phyloP scores from a whole-genome alignment of 2,329 filamentous ascomycete genomes.

The Hypoxylon rubiginosum region DNA sequence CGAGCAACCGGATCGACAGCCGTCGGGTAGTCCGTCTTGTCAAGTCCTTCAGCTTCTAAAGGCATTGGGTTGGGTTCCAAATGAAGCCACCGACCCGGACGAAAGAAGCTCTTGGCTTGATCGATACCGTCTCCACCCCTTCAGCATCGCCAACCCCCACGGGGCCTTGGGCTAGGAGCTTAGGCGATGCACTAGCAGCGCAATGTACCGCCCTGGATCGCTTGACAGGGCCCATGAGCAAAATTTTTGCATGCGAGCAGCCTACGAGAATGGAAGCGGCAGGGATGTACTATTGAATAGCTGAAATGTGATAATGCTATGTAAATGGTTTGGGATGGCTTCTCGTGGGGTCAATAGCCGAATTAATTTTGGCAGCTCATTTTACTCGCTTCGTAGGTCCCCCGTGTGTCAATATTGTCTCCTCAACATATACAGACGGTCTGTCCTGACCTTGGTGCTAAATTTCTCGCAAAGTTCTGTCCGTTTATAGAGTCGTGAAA shows the following conservation, averaged over 20 bases:
- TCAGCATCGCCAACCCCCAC: conserved; percentile 27
- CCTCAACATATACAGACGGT: conserved; percentile 1
- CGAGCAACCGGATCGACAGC: conserved; percentile 25
- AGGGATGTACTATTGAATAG: conserved; percentile 9
- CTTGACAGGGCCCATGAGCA: conserved; percentile 13
- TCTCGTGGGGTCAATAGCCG: conserved; percentile 9
- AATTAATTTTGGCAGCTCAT: neutral
- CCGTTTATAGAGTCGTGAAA: neutral
- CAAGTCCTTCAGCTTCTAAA: conserved; percentile 4
- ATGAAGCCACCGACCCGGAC: conserved; percentile 15
- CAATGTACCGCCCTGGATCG: conserved; percentile 27
- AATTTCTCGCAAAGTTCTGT: neutral
- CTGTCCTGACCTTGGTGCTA: neutral
- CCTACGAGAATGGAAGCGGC: conserved; percentile 1
- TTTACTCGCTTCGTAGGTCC: conserved; percentile 7
- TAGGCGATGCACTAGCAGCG: conserved; percentile 29
- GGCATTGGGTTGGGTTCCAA: conserved; percentile 1
- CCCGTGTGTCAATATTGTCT: conserved; percentile 3
- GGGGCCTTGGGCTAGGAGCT: conserved; percentile 29
- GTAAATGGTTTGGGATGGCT: conserved; percentile 8
- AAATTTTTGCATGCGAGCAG: conserved; percentile 4
- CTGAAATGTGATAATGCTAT: conserved; percentile 5
- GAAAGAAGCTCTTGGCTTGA: conserved; percentile 17
- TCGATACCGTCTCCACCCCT: conserved; percentile 29
- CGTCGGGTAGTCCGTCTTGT: conserved; percentile 12